Percentiles rank a stretch among this genome's conserved stretches.
Conservation (phyloP, 2,329 filamentous ascomycete genomes). For the Claviceps quebecensis region DNA sequence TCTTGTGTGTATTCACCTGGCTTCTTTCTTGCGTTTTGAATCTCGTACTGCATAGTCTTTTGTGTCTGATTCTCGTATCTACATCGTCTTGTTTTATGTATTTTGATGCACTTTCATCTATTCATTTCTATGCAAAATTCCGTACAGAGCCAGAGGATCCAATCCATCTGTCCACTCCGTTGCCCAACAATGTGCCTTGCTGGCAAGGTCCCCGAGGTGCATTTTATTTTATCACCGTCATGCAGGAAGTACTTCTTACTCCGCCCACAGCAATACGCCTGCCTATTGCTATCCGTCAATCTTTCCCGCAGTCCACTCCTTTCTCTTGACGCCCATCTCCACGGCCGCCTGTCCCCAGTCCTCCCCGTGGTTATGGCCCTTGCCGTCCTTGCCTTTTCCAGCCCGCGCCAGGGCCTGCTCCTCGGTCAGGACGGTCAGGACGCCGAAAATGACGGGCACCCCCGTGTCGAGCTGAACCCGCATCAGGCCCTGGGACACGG, state of each 20-base stretch:
- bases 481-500: conserved; percentile 87
- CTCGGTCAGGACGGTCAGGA: conserved; percentile 79
- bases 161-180: too few species aligned
- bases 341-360: conserved; percentile 94
- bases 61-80: too few species aligned
- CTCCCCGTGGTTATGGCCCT: conserved; percentile 82
- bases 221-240: too few species aligned
- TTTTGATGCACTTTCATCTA: too few species aligned
- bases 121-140: too few species aligned
- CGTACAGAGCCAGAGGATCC: too few species aligned
- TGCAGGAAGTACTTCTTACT: neutral
- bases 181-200: too few species aligned
- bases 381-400: conserved; percentile 57
- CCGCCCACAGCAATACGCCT: neutral
- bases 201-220: too few species aligned
- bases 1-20: too few species aligned
- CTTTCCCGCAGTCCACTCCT: conserved; percentile 63
- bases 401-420: conserved; percentile 78
- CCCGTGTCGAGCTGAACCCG: conserved; percentile 79
- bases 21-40: too few species aligned
- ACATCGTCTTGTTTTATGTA: too few species aligned
- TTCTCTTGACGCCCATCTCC: conserved; percentile 81
- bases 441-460: conserved; percentile 80
- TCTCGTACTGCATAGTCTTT: too few species aligned
- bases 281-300: conserved; percentile 26